A percentile compares a stretch with the other conserved stretches of the same genome.
These are phyloP conservation scores for Solanum megistacrolobum DNA, from an alignment of 257 asterid genomes.

Conservation along the genomic window DNA sequence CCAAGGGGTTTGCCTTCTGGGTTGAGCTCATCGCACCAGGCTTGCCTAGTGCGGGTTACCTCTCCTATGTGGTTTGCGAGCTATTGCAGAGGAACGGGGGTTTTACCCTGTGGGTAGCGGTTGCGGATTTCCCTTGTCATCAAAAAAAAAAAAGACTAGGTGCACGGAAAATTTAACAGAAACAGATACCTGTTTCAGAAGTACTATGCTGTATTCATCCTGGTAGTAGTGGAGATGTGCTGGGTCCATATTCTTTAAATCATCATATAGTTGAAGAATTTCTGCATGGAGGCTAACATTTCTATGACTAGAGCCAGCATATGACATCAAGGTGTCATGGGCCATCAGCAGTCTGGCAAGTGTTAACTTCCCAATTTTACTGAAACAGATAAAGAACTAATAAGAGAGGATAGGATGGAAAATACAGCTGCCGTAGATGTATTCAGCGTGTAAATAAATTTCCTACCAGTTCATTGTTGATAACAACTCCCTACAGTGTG, in stretches of 20 bases:
- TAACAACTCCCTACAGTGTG: conserved; percentile 64
- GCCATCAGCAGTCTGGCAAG: conserved; percentile 90
- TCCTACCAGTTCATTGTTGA: conserved; percentile 62
- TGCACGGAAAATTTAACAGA: neutral
- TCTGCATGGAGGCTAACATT: conserved; percentile 41
- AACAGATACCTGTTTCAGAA: conserved; percentile 60
- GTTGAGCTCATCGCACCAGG: too few species aligned
- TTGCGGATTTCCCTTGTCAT: too few species aligned
- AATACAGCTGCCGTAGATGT: neutral
- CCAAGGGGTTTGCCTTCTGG: too few species aligned
- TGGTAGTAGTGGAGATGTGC: conserved; percentile 62
- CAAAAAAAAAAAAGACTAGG: too few species aligned
- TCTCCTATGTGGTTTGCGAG: too few species aligned
- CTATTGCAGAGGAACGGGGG: too few species aligned
- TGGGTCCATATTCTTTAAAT: conserved; percentile 69
- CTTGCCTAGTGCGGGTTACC: too few species aligned
- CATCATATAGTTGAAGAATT: conserved; percentile 59
- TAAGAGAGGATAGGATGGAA: conserved; percentile 5
- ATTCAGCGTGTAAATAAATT: neutral
- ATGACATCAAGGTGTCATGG: conserved; percentile 38
- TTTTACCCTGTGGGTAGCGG: too few species aligned
- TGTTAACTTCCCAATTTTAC: conserved; percentile 94
- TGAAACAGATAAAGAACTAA: conserved; percentile 17
- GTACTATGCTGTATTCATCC: conserved; percentile 63
- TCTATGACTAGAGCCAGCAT: conserved; percentile 19